Conservation (phyloP, 2,329 filamentous ascomycete species). For the Chrysosporium keratinophilum region DNA sequence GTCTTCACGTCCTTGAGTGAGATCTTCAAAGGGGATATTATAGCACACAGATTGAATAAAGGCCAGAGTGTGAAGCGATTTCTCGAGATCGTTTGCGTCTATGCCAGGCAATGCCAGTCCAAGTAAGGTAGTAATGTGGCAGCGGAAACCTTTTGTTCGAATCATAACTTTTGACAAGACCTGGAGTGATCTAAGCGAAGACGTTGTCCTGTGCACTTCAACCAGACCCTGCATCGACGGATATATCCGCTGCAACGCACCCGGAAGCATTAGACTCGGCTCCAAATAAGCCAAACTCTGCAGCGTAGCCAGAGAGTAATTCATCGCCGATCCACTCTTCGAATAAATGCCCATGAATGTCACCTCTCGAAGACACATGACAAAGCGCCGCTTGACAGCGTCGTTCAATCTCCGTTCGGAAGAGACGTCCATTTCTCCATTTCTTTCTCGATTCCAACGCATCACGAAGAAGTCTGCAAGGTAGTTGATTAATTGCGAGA, state of each 20-base stretch:
- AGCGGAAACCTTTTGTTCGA: conserved; percentile 88
- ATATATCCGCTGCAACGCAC: conserved; percentile 90
- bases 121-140: conserved; percentile 88
- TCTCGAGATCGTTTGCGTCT: conserved; percentile 93
- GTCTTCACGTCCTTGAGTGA: conserved; percentile 58
- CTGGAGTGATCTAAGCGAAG: conserved; percentile 81
- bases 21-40: conserved; percentile 81
- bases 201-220: conserved; percentile 91
- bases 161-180: conserved; percentile 87
- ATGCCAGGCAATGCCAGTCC: conserved; percentile 88
- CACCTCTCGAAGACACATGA: conserved; percentile 77
- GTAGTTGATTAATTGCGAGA: conserved; percentile 85
- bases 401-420: conserved; percentile 66
- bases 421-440: conserved; percentile 80
- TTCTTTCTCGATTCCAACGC: conserved; percentile 92
- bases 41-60: conserved; percentile 95
- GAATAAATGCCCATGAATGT: conserved; percentile 98
- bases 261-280: conserved; percentile 81
- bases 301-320: conserved; percentile 79
- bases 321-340: conserved; percentile 85
- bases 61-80: conserved; percentile 86
- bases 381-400: conserved; percentile 78
- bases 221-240: conserved; percentile 93
- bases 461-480: conserved; percentile 93
- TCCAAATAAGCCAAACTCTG: conserved; percentile 86